Evolutionary conservation across 305 asterid genomes (phyloP).

Genomic region (Fraxinus greggii): DNA sequence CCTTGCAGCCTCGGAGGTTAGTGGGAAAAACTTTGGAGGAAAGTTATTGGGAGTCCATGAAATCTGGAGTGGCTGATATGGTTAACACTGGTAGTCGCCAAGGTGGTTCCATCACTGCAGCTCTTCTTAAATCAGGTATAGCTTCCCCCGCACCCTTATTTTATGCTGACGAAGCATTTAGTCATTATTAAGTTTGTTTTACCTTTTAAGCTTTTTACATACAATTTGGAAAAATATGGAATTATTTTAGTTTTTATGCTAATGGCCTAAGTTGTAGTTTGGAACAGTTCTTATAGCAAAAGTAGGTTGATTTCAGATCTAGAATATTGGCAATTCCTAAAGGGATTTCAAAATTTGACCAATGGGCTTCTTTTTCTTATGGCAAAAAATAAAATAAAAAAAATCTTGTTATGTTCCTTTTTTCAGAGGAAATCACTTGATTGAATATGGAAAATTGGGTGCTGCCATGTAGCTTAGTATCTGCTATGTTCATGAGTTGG

Average conservation of each 20-base stretch:
- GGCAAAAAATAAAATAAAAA: neutral
- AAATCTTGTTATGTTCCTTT: neutral
- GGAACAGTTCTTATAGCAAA: neutral
- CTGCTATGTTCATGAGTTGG: neutral
- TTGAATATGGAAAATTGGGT: neutral
- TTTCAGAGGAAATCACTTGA: neutral
- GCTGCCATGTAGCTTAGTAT: neutral
- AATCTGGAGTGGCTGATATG: constrained; percentile 97
- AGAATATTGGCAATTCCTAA: neutral
- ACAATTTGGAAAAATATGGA: neutral
- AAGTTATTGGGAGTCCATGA: constrained; percentile 90
- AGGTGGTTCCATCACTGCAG: constrained; percentile 93
- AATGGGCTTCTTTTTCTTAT: neutral
- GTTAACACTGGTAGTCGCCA: constrained; percentile 88
- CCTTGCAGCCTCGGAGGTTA: constrained; percentile 59
- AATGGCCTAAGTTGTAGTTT: neutral
- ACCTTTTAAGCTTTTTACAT: neutral
- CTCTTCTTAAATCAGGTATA: constrained; percentile 95
- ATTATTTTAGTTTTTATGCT: neutral
- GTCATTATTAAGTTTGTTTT: neutral
- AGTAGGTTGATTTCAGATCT: neutral
- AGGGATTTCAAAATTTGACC: neutral
- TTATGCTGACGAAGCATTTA: neutral
- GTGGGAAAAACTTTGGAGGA: constrained; percentile 95
- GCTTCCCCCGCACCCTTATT: neutral